Conservation (phyloP, 2,329 filamentous ascomycete genomes). For the Scleromitrula shiraiana region DNA sequence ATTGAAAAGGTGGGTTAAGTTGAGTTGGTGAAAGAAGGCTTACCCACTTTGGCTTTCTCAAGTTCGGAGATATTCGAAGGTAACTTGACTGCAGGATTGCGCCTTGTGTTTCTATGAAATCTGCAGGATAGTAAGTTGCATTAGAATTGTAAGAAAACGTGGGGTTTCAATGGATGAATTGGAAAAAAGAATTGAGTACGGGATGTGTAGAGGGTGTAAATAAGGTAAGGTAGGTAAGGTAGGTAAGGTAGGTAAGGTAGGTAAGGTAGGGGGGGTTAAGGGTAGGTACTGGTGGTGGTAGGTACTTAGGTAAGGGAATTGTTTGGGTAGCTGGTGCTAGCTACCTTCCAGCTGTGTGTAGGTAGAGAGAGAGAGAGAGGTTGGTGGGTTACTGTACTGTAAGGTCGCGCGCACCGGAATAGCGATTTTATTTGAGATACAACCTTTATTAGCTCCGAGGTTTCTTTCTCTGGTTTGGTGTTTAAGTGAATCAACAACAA, state of each 20-base stretch:
- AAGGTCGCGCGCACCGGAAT: not conserved
- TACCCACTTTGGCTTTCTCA: conserved; percentile 7
- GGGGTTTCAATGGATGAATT: conserved; percentile 6
- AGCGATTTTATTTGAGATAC: not conserved
- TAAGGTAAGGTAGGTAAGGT: not conserved
- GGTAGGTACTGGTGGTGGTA: not conserved
- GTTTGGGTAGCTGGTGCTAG: not conserved
- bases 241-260: not conserved
- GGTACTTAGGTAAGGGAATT: not conserved
- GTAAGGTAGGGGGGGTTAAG: not conserved
- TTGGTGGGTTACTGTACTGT: not conserved
- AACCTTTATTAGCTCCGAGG: not conserved
- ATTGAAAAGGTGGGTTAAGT: not conserved
- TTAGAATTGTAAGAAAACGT: conserved; percentile 5
- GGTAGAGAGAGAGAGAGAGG: not conserved
- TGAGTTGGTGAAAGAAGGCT: conserved; percentile 8
- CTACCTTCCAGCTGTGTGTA: not conserved
- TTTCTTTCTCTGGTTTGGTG: not conserved
- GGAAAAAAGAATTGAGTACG: not conserved
- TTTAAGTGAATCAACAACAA: not conserved
- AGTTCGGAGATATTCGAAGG: conserved; percentile 9
- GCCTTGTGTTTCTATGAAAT: conserved; percentile 9
- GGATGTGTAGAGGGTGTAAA: not conserved
- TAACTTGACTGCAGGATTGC: conserved; percentile 7
- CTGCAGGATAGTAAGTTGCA: conserved; percentile 9